Conservation (phyloP, 2,329 filamentous ascomycete species). For the Cercospora brassicicola region DNA sequence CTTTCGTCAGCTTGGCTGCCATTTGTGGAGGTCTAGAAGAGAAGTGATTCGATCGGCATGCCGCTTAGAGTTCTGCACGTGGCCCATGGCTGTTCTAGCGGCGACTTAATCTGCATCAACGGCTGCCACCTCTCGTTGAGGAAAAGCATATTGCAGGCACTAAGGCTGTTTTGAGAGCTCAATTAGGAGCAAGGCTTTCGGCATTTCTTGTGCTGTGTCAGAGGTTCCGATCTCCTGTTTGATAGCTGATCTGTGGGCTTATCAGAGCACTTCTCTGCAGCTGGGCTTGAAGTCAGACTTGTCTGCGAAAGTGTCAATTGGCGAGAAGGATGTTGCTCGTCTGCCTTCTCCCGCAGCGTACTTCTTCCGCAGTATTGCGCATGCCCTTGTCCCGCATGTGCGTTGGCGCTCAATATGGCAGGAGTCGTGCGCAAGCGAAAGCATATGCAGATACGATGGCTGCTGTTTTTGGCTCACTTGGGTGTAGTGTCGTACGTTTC, state of each 20-base stretch:
- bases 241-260: not conserved
- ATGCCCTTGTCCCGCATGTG: not conserved
- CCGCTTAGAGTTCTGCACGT: constrained; percentile 6
- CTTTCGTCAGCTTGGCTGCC: constrained; percentile 3
- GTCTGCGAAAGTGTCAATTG: not conserved
- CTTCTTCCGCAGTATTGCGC: too few species aligned
- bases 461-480: not conserved
- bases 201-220: not conserved
- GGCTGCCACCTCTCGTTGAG: not conserved
- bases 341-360: not conserved
- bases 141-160: constrained; percentile 3
- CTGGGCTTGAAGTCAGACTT: not conserved
- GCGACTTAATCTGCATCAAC: not conserved
- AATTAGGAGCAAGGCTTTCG: not conserved
- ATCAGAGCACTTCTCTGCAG: not conserved
- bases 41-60: constrained; percentile 8
- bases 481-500: not conserved
- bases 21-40: not conserved
- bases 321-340: not conserved
- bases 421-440: not conserved
- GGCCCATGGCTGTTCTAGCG: constrained; percentile 6
- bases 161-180: not conserved
- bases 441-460: not conserved
- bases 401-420: not conserved
- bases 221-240: not conserved